Base-by-base conservation (phyloP, 1,284 basidiomycete species). In the Cerioporus squamosus region DNA sequence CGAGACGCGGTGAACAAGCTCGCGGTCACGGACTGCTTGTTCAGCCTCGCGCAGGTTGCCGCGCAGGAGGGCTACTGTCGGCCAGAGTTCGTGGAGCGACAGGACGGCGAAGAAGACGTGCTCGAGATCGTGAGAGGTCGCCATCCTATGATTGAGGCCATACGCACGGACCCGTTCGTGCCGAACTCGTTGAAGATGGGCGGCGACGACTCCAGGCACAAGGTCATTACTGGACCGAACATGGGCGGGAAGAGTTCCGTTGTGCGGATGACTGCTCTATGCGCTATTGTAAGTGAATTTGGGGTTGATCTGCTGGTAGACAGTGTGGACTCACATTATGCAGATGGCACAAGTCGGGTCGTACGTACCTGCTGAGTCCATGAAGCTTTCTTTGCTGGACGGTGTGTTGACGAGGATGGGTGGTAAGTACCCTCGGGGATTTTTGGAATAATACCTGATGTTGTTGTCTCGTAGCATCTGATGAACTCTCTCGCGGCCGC, bases 321-420 rank as follows among this genome's bases (percentile, higher is more conserved):
- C 6, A 8, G 23, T 44, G 6, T 42, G 53, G 3, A 53, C 7
- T 4, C 29, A 7, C 31, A 24, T 14, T 14, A 17, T 29, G 9
- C 38, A 72, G 71, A 79, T 81, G 74, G 75, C 78, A 3, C 79
- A 81, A 55, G 71, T 80, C 9, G 90, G 90, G 20, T 88, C 87
- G 20, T 91, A 90, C 64, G 87, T 91, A 3, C 88, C 97, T 7
- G 95, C 95, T 0, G 71, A 76, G 10, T 81, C 83, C 0, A 91
- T 92, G 44, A 86, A 75, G 58, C 73, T 98, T 44, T 85, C 90
- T 6, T 77, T 95, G 46, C 81, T 95, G 54, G 96, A 98, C 70
- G 87, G 88, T 0, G 86, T 98, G 14, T 81, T 93, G 20, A 96
- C 94, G 1, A 80, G 94, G 50, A 94, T 95, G 94, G 93, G 87